Conservation (phyloP, 2,329 filamentous ascomycete genomes). For the Stromatinia cepivora region DNA sequence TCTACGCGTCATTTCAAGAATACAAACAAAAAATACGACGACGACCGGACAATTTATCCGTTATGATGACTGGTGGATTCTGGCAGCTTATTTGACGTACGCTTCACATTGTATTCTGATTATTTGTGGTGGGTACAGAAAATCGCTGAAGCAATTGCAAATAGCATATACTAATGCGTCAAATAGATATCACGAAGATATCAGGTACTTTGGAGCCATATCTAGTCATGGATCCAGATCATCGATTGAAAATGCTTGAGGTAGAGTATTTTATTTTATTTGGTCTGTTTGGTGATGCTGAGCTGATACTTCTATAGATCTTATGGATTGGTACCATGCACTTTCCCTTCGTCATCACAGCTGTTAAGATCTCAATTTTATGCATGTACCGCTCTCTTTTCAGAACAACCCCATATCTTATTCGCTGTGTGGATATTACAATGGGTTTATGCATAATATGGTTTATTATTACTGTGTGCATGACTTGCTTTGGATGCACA, state of each 20-base stretch:
- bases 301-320: background rate
- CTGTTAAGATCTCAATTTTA: conserved; percentile 21
- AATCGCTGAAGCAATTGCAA: background rate
- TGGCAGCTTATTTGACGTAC: conserved; percentile 17
- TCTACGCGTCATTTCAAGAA: conserved; percentile 17
- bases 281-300: background rate
- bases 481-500: conserved; percentile 17
- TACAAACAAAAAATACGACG: background rate
- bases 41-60: background rate
- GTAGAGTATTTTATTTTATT: background rate
- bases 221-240: background rate
- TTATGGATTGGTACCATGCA: conserved; percentile 20
- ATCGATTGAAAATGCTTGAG: conserved; percentile 16
- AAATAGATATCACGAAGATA: conserved; percentile 8
- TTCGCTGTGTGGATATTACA: conserved; percentile 2
- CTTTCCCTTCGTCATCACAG: conserved; percentile 17
- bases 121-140: conserved; percentile 12
- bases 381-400: conserved; percentile 22
- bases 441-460: conserved; percentile 13
- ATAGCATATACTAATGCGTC: background rate
- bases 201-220: conserved; percentile 17
- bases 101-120: conserved; percentile 14
- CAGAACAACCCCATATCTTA: conserved; percentile 1
- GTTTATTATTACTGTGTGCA: conserved; percentile 6
- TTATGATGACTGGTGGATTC: conserved; percentile 18